Percentiles rank a stretch among this genome's conserved stretches.
Conservation (phyloP, 202 grass and related monocot genomes). For the Zizania palustris region DNA sequence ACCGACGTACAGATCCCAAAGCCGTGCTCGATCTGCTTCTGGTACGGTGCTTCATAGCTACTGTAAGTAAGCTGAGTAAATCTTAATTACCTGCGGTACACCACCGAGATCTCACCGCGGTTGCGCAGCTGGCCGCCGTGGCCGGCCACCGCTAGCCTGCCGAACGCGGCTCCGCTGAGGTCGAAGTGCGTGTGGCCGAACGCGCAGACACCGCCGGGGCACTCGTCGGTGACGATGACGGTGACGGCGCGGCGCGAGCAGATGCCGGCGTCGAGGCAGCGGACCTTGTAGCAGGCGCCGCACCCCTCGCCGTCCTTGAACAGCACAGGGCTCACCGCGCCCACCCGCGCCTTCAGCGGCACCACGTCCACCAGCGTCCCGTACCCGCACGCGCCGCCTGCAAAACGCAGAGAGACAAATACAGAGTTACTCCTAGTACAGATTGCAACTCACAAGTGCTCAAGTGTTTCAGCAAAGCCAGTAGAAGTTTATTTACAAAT, state of each 20-base stretch:
- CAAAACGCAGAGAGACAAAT: neutral
- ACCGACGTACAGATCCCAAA: neutral
- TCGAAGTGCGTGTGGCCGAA: conserved; percentile 82
- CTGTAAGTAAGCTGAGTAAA: neutral
- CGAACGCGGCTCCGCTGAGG: conserved; percentile 90
- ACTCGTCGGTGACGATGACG: conserved; percentile 92
- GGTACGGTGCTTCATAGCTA: no score
- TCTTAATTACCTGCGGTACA: conserved; percentile 81
- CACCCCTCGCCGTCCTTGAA: conserved; percentile 94
- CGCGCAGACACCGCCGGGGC: conserved; percentile 79
- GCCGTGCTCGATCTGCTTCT: neutral
- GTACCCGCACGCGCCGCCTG: conserved; percentile 97
- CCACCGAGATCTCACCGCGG: conserved; percentile 76
- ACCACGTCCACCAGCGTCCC: conserved; percentile 93
- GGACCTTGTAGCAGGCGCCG: conserved; percentile 98
- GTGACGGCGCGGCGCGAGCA: conserved; percentile 96
- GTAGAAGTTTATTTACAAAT: no score
- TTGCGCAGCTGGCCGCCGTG: conserved; percentile 61
- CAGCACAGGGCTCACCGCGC: conserved; percentile 94
- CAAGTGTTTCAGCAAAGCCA: neutral
- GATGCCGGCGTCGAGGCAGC: conserved; percentile 69
- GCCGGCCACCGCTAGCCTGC: conserved; percentile 72
- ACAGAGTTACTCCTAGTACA: no score
- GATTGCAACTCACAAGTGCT: neutral
- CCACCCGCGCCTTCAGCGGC: conserved; percentile 87